These are phyloP conservation scores for Mariannaea sp. DNA, from an alignment of 2,329 filamentous ascomycete species.

Conservation along the genomic window DNA sequence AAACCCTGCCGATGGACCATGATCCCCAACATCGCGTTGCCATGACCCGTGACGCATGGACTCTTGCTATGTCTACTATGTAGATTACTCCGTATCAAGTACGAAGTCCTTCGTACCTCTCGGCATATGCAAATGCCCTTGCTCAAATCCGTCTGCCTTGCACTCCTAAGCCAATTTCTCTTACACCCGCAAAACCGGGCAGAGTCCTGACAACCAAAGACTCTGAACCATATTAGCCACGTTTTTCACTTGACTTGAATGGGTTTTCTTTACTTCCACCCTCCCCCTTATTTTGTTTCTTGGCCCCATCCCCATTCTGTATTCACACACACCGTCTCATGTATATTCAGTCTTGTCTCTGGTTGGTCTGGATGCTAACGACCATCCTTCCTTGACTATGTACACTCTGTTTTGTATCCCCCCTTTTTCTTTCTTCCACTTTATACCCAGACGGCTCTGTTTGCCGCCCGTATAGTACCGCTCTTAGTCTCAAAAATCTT, in stretches of 20 bases:
- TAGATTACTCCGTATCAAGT: no score
- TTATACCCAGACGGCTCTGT: constrained; percentile 24
- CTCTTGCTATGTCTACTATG: constrained; percentile 22
- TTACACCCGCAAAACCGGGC: constrained; percentile 28
- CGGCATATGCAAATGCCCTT: constrained; percentile 38
- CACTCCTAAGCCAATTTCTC: constrained; percentile 32
- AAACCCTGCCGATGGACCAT: constrained; percentile 21
- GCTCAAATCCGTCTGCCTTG: constrained; percentile 26
- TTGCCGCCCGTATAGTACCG: constrained; percentile 27
- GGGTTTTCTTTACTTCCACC: constrained; percentile 35
- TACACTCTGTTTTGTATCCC: constrained; percentile 14
- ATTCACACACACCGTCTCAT: constrained; percentile 15
- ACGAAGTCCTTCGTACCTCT: constrained; percentile 30
- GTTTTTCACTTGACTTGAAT: constrained; percentile 25
- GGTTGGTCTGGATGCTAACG: constrained; percentile 34
- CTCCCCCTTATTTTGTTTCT: constrained; percentile 28
- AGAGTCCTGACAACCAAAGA: constrained; percentile 32
- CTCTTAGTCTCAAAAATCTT: constrained; percentile 37
- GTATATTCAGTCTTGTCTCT: constrained; percentile 28
- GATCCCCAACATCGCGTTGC: constrained; percentile 4
- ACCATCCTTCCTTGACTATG: constrained; percentile 23
- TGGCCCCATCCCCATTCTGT: constrained; percentile 5
- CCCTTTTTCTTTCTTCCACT: constrained; percentile 23
- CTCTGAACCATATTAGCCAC: constrained; percentile 34
- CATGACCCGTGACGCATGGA: constrained; percentile 21